Percentiles rank a stretch among this genome's conserved stretches.
phyloP scores from a whole-genome alignment of 2,329 filamentous ascomycete genomes.

The Colletotrichum theobromicola region DNA sequence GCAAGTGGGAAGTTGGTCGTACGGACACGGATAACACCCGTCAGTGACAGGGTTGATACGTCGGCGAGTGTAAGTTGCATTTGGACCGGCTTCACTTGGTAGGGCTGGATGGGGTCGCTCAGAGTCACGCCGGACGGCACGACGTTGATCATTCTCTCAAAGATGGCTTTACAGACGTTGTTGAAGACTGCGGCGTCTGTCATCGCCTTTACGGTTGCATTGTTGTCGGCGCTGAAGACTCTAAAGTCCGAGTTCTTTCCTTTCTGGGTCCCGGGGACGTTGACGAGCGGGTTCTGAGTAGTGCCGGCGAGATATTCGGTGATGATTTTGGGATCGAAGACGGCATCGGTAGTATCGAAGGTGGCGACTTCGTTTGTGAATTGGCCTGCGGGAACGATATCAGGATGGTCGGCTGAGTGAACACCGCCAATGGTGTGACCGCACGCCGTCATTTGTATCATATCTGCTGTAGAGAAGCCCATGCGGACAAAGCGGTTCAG shows the following conservation, averaged over 20 bases:
- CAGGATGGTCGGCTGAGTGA: slow-evolving; percentile 57
- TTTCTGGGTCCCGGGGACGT: slow-evolving; percentile 50
- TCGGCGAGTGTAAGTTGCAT: slow-evolving; percentile 59
- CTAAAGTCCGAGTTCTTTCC: slow-evolving; percentile 59
- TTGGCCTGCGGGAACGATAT: slow-evolving; percentile 52
- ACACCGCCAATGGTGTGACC: slow-evolving; percentile 68
- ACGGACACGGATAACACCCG: slow-evolving; percentile 61
- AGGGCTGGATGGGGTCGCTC: slow-evolving; percentile 57
- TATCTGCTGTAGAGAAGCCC: slow-evolving; percentile 61
- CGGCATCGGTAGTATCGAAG: slow-evolving; percentile 52
- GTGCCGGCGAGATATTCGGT: slow-evolving; percentile 61
- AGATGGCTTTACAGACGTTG: slow-evolving; percentile 52
- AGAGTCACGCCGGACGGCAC: slow-evolving; percentile 58
- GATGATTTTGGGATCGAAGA: slow-evolving; percentile 62
- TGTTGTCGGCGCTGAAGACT: slow-evolving; percentile 60
- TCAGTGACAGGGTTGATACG: slow-evolving; percentile 54
- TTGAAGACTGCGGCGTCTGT: slow-evolving; percentile 48
- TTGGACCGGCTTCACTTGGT: slow-evolving; percentile 63
- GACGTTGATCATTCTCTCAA: slow-evolving; percentile 67
- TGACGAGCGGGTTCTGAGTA: slow-evolving; percentile 60
- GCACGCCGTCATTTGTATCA: slow-evolving; percentile 66
- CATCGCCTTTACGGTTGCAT: slow-evolving; percentile 58
- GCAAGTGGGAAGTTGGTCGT: slow-evolving; percentile 51
- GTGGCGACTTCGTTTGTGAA: slow-evolving; percentile 46
- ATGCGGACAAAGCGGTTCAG: slow-evolving; percentile 60